These are phyloP conservation scores for Silene conica DNA, from an alignment of 148 eudicot genomes.

Conservation along the genomic window DNA sequence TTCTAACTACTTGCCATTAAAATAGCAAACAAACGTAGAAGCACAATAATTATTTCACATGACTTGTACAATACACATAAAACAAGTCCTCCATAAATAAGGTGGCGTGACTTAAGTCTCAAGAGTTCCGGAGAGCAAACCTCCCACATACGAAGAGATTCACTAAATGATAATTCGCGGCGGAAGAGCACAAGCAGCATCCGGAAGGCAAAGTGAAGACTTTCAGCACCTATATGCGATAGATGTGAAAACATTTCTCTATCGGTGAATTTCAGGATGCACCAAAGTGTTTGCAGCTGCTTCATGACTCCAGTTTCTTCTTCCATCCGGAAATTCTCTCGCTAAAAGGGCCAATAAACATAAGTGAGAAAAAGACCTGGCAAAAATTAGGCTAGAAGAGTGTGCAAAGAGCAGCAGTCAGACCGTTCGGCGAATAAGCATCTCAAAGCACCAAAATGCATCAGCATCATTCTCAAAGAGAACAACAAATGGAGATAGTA, in stretches of 20 bases:
- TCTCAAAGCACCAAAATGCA: constrained; percentile 99
- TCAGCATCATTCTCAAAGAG: constrained; percentile 97
- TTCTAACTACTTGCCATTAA: not conserved
- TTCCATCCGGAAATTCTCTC: constrained; percentile 90
- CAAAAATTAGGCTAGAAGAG: constrained; percentile 4
- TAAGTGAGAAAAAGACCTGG: constrained; percentile 18
- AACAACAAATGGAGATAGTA: constrained; percentile 90
- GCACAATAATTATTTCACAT: not conserved
- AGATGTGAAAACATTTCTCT: constrained; percentile 84
- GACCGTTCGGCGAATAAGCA: constrained; percentile 94
- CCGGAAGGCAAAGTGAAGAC: constrained; percentile 98
- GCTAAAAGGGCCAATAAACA: constrained; percentile 37
- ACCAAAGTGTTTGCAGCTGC: constrained; percentile 90
- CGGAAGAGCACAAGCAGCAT: constrained; percentile 97
- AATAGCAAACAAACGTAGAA: not conserved
- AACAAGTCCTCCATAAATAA: constrained; percentile 3
- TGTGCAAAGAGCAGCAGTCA: constrained; percentile 11
- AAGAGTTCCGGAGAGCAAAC: constrained; percentile 48
- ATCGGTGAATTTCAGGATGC: constrained; percentile 72
- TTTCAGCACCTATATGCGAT: constrained; percentile 89
- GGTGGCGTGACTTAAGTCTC: not conserved
- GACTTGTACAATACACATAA: not conserved
- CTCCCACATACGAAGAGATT: constrained; percentile 99
- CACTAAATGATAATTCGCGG: constrained; percentile 83
- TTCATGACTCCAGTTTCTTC: constrained; percentile 97